Evolutionary conservation across 2,329 filamentous ascomycete genomes (phyloP), one percentile per base, ranked within the genome.

Genomic region (Colletotrichum trifolii): DNA sequence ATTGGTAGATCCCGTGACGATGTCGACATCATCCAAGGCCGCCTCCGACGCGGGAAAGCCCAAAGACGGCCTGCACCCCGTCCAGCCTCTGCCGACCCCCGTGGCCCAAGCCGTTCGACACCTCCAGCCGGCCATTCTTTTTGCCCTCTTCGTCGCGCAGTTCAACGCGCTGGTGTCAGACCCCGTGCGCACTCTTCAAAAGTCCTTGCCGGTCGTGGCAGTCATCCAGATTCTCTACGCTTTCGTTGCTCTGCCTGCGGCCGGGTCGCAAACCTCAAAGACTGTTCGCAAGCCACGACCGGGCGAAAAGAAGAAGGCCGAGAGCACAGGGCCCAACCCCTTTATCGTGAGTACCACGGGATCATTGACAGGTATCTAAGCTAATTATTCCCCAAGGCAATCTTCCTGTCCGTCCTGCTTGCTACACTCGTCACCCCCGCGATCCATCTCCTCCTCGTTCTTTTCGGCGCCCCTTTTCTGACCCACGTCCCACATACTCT

Each of bases 381-480:
- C 3, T 15, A 43, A 6, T 8, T 15, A 43, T 13, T 8, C 12
- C 15, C 13, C 2, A 15, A 85, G 83, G 78, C 81, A 15, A 75
- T 81, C 12, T 70, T 82, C 60, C 76, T 85, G 54, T 82, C 82
- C 6, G 73, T 84, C 42, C 68, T 83, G 17, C 73, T 97, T 84
- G 89, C 92, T 2, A 84, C 87, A 2, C 84, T 96, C 69, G 82
- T 94, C 62, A 90, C 91, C 8, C 85, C 95, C 38, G 76, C 76
- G 35, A 71, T 90, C 25, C 83, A 89, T 75, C 75, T 87, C 47
- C 79, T 89, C 42, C 86, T 96, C 72, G 84, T 98, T 72, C 91
- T 98, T 70, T 96, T 97, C 78, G 96, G 96, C 73, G 96, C 95
- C 8, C 96, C 96, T 0, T 83, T 97, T 57, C 92, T 95, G 38